These are phyloP conservation scores for Pseudocercospora fijiensis DNA, from an alignment of 2,329 filamentous ascomycete genomes.

Conservation along the genomic window DNA sequence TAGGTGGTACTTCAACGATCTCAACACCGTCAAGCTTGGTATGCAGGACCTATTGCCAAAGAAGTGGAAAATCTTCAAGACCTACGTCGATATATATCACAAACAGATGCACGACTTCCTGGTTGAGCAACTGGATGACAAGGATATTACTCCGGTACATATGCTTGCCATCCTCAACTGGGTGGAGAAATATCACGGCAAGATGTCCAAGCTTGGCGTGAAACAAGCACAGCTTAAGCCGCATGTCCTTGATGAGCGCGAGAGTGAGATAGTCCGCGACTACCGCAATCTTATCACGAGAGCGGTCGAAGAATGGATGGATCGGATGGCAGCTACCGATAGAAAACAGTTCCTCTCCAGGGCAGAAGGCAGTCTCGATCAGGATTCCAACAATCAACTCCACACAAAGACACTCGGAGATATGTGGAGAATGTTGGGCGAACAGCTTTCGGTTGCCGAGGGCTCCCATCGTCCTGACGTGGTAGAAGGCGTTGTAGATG, in stretches of 20 bases:
- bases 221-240: slow-evolving; percentile 71
- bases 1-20: slow-evolving; percentile 97
- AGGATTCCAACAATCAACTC: slow-evolving; percentile 85
- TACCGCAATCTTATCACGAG: slow-evolving; percentile 95
- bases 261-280: slow-evolving; percentile 85
- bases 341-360: slow-evolving; percentile 76
- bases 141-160: slow-evolving; percentile 79
- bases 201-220: slow-evolving; percentile 88
- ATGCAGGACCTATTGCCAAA: slow-evolving; percentile 91
- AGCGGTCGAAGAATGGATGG: slow-evolving; percentile 96
- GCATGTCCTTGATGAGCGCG: slow-evolving; percentile 86
- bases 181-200: slow-evolving; percentile 92
- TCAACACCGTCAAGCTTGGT: slow-evolving; percentile 89
- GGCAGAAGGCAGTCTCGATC: slow-evolving; percentile 76
- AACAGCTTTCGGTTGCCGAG: slow-evolving; percentile 82
- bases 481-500: slow-evolving; percentile 89
- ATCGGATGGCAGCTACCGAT: slow-evolving; percentile 83
- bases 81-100: slow-evolving; percentile 89
- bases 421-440: slow-evolving; percentile 95
- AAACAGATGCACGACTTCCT: slow-evolving; percentile 93
- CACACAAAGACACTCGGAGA: slow-evolving; percentile 88
- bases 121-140: slow-evolving; percentile 76
- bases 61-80: slow-evolving; percentile 93
- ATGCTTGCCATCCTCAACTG: slow-evolving; percentile 91
- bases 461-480: slow-evolving; percentile 86